phyloP scores from a whole-genome alignment of 2,329 filamentous ascomycete genomes.

The Aspergillus aculeatus region DNA sequence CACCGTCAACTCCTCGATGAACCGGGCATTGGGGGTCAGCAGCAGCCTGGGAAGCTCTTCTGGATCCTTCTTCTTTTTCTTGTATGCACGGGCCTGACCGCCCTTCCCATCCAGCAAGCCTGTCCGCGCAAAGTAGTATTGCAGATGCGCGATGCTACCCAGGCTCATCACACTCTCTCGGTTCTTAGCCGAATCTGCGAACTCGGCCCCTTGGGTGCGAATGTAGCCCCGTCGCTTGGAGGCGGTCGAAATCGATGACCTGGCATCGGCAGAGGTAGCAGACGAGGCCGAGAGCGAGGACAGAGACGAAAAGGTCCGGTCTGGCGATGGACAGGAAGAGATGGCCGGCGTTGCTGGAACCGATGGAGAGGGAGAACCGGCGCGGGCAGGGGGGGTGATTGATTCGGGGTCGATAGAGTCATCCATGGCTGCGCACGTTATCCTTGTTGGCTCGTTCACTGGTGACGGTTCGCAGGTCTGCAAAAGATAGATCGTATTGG shows the following conservation, averaged over 20 bases:
- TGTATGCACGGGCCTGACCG: conserved; percentile 73
- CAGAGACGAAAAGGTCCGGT: conserved; percentile 47
- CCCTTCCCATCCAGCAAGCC: conserved; percentile 92
- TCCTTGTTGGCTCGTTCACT: conserved; percentile 6
- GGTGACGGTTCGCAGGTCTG: not conserved
- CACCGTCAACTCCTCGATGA: conserved; percentile 47
- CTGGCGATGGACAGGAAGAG: conserved; percentile 45
- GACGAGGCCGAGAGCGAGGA: conserved; percentile 48
- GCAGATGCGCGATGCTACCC: conserved; percentile 93
- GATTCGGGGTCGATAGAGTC: conserved; percentile 24
- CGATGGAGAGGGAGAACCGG: conserved; percentile 41
- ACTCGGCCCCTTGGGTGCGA: conserved; percentile 81
- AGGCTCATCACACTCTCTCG: conserved; percentile 94
- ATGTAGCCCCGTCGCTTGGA: conserved; percentile 75
- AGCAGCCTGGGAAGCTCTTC: conserved; percentile 43
- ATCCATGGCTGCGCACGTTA: conserved; percentile 27
- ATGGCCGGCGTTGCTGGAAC: conserved; percentile 45
- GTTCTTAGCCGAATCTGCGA: conserved; percentile 84
- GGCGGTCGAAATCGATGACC: conserved; percentile 43
- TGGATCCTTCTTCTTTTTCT: conserved; percentile 46
- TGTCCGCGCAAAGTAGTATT: conserved; percentile 97
- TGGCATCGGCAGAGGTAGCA: conserved; percentile 42
- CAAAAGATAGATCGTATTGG: conserved; percentile 10
- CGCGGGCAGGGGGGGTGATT: conserved; percentile 28
- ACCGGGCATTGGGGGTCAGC: conserved; percentile 40